A percentile compares a stretch with the other conserved stretches of the same genome.
phyloP scores from a whole-genome alignment of 208 protist species.

The Balamuthia mandrillaris region DNA sequence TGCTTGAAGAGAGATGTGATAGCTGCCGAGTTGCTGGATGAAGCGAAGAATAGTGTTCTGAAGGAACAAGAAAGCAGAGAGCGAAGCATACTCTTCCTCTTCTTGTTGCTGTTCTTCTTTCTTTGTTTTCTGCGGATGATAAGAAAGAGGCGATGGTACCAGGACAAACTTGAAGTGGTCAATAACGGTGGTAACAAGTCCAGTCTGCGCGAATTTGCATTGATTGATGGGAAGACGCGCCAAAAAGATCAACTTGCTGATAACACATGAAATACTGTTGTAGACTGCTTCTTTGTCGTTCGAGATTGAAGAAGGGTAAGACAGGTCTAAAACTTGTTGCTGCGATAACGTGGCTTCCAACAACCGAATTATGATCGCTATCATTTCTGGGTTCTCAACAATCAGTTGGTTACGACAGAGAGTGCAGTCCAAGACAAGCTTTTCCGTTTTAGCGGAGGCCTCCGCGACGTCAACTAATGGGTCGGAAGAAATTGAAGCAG shows the following conservation, averaged over 20 bases:
- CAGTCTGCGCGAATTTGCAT: neutral
- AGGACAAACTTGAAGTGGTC: neutral
- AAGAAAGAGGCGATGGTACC: neutral
- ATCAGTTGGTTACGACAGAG: neutral
- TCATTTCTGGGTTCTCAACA: constrained; percentile 31
- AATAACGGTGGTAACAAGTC: neutral
- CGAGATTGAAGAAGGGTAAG: neutral
- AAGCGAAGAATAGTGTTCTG: neutral
- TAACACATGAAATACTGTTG: neutral
- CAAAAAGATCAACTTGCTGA: constrained; percentile 29
- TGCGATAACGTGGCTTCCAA: no score
- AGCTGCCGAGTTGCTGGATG: neutral
- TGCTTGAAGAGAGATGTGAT: neutral
- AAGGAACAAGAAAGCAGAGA: no score
- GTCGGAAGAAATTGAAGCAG: no score
- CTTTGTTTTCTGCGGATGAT: neutral
- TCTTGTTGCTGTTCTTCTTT: no score
- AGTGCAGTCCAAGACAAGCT: no score
- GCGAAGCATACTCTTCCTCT: no score
- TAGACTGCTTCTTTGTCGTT: neutral
- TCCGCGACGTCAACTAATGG: no score
- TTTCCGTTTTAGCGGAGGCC: no score
- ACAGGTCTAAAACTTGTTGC: no score
- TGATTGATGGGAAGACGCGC: constrained; percentile 5
- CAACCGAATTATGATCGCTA: constrained; percentile 32